Percentiles rank a stretch among this genome's conserved stretches.
Conservation (phyloP, 306 rosid genomes). For the Chamaecrista fasciculata region DNA sequence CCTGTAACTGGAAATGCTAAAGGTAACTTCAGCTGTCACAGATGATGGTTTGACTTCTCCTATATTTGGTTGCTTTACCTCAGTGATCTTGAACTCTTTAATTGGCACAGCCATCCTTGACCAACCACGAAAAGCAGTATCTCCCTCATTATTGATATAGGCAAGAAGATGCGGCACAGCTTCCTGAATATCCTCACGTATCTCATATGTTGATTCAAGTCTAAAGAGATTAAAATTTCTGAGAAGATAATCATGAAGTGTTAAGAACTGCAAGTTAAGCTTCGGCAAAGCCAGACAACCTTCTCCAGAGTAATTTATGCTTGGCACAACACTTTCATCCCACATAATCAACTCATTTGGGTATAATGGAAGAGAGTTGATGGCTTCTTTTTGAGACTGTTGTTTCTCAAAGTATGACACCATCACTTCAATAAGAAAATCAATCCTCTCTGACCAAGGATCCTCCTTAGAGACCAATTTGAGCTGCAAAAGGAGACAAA, state of each 20-base stretch:
- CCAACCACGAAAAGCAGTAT: conserved; percentile 95
- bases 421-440: conserved; percentile 92
- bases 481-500: conserved; percentile 59
- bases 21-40: conserved; percentile 85
- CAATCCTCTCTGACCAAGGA: conserved; percentile 92
- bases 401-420: conserved; percentile 95
- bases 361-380: conserved; percentile 96
- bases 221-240: conserved; percentile 95
- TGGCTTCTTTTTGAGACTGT: conserved; percentile 94
- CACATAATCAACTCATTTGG: conserved; percentile 98
- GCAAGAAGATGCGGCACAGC: conserved; percentile 97
- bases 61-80: conserved; percentile 91
- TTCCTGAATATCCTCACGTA: conserved; percentile 97
- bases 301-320: conserved; percentile 97
- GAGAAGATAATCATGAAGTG: conserved; percentile 96
- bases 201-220: conserved; percentile 96
- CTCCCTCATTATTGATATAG: conserved; percentile 80
- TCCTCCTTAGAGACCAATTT: conserved; percentile 82
- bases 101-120: conserved; percentile 98
- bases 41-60: conserved; percentile 98
- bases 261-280: conserved; percentile 88
- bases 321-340: conserved; percentile 98
- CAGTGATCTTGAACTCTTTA: conserved; percentile 74
- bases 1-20: conserved; percentile 82
- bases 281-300: conserved; percentile 99